Base-by-base conservation (phyloP, 345 rosid genomes). In the Linum lewisii region DNA sequence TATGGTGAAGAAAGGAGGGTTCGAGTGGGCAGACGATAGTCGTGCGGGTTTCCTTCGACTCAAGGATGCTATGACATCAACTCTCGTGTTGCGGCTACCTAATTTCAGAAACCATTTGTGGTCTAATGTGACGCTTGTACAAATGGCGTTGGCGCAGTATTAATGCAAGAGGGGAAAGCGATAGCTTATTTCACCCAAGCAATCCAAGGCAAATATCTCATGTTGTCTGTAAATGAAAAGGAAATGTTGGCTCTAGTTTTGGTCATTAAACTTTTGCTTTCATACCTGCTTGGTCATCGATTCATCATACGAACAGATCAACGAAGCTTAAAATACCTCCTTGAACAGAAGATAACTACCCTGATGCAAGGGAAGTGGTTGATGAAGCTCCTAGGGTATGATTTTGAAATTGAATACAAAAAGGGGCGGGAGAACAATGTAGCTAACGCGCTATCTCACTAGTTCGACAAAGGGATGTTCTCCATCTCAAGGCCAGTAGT, bases 71-170 rank as follows among this genome's bases (percentile, higher is more conserved):
- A 7, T 63, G 1, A 14, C 23, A 0, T 20, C 52, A 2, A 11
- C 37, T 21, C 59, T 18, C 7, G 37, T 63, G 8, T 11, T 63
- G 11, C 19, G 19, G 0, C 21, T 62, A 7, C 6, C 61, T 0
- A 37, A 50, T 21, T 62, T 62, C 52, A 3, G 11, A 0, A 19
- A 1, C 6, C 21, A 11, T 62, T 62, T 34, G 32, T 62, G 8
- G 18, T 58, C 8, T 47, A 62, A 14, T 62, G 58, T 34, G 47
- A 62, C 29, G 64, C 47, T 0, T 61, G 38, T 2, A 25, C 24
- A 0, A 8, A 0, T 5, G 45, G 44, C 1, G 32, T 62, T 14
- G 58, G 58, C 16, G 51, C 32, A 6, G 32, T 26, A 2, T 26
- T 26, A 6, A 26, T 26, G 32, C 32, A 26, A 26, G 32, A 26